A percentile compares a stretch with the other conserved stretches of the same genome.
phyloP scores from a whole-genome alignment of 2,329 filamentous ascomycete species.

The Fusarium sp. region DNA sequence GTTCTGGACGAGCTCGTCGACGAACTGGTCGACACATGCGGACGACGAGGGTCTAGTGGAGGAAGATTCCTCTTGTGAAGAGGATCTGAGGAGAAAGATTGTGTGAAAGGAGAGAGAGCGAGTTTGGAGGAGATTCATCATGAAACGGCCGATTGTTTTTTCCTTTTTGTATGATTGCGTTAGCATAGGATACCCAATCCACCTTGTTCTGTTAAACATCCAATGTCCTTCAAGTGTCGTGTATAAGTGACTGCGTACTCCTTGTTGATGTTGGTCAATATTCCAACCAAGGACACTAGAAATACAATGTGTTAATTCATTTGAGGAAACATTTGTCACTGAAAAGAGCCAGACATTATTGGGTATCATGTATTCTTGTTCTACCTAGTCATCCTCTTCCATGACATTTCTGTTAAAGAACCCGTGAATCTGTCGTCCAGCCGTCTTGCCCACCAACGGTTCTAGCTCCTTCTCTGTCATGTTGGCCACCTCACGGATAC shows the following conservation, averaged over 20 bases:
- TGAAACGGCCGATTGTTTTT: slow-evolving; percentile 16
- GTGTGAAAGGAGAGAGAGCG: background rate
- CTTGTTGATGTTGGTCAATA: background rate
- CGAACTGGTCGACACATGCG: slow-evolving; percentile 27
- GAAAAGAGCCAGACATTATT: background rate
- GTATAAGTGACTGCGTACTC: background rate
- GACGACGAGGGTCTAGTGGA: slow-evolving; percentile 30
- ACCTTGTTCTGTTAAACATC: slow-evolving; percentile 8
- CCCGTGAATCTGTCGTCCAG: slow-evolving; percentile 78
- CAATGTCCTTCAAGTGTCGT: background rate
- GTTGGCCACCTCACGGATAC: slow-evolving; percentile 85
- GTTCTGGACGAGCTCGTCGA: slow-evolving; percentile 25
- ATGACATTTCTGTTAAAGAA: slow-evolving; percentile 82
- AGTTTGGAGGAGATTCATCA: slow-evolving; percentile 22
- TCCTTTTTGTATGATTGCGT: slow-evolving; percentile 24
- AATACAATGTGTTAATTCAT: no score
- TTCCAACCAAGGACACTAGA: background rate
- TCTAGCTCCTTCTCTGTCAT: slow-evolving; percentile 81
- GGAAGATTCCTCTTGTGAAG: background rate
- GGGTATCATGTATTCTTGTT: slow-evolving; percentile 21
- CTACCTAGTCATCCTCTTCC: slow-evolving; percentile 58
- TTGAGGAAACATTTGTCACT: background rate
- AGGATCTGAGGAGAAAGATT: background rate
- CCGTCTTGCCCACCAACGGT: slow-evolving; percentile 80
- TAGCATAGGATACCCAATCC: slow-evolving; percentile 47